Evolutionary conservation across 139 green algal species (phyloP).

Genomic region (Marvania coccoides): DNA sequence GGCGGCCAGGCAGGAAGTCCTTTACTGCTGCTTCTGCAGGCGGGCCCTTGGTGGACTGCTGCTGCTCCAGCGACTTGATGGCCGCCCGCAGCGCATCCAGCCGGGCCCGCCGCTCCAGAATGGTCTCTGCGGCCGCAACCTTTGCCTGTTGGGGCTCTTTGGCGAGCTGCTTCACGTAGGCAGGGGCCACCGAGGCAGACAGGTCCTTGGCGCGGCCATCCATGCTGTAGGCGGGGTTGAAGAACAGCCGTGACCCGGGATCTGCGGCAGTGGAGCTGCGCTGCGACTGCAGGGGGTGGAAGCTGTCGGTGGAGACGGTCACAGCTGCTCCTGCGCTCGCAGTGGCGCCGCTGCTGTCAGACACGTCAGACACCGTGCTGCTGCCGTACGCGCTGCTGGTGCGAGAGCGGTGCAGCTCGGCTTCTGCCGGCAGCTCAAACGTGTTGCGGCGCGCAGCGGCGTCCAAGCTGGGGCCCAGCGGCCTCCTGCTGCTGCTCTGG

Average conservation of each 20-base stretch:
- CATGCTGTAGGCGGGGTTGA: constrained; percentile 20
- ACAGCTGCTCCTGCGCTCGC: too few relatives aligned
- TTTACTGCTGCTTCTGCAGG: background rate
- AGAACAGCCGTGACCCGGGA: constrained; percentile 19
- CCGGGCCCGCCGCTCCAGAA: background rate
- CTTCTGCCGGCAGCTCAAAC: background rate
- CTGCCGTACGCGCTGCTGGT: background rate
- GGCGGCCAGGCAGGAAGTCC: constrained; percentile 1
- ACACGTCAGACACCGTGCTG: background rate
- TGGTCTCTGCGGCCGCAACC: background rate
- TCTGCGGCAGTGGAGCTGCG: background rate
- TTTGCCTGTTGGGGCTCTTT: too few relatives aligned
- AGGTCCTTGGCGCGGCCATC: background rate
- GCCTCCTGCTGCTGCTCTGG: too few relatives aligned
- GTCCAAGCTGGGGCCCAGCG: too few relatives aligned
- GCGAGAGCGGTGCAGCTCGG: background rate
- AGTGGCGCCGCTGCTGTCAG: background rate
- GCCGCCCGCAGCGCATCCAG: constrained; percentile 19
- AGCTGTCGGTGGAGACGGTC: too few relatives aligned
- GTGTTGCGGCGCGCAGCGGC: background rate
- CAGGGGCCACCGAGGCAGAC: too few relatives aligned
- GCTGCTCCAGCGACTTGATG: constrained; percentile 18
- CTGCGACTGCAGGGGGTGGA: background rate
- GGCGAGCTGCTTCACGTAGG: background rate
- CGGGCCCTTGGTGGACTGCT: background rate